Conservation (phyloP, 2,329 filamentous ascomycete species). For the Alternaria burnsii region DNA sequence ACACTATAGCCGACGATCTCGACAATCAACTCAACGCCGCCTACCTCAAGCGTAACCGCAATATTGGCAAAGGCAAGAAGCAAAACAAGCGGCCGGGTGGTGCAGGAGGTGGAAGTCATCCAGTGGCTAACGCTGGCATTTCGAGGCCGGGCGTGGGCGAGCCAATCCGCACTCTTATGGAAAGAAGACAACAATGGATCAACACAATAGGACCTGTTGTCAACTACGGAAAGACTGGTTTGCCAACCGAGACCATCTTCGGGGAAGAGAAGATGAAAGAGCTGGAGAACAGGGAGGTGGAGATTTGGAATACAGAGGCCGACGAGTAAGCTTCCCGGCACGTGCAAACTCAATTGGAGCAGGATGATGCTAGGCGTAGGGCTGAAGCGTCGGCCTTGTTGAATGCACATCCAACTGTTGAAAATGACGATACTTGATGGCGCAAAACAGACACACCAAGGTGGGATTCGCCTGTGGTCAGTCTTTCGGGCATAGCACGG, state of each 20-base stretch:
- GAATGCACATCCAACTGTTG: not conserved
- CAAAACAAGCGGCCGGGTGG: constrained; percentile 79
- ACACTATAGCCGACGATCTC: constrained; percentile 94
- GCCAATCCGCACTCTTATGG: constrained; percentile 90
- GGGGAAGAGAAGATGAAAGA: constrained; percentile 75
- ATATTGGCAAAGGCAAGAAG: constrained; percentile 93
- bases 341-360: not conserved
- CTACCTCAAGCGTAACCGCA: constrained; percentile 94
- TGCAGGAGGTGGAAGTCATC: constrained; percentile 74
- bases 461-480: not conserved
- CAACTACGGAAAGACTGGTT: constrained; percentile 78
- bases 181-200: constrained; percentile 87
- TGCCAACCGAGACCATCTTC: constrained; percentile 82
- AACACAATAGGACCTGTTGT: constrained; percentile 91
- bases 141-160: constrained; percentile 77
- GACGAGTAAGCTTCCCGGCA: constrained; percentile 62
- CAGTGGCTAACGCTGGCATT: constrained; percentile 50
- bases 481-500: not conserved
- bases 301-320: constrained; percentile 79
- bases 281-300: constrained; percentile 77
- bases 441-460: not conserved
- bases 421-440: not conserved
- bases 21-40: constrained; percentile 94
- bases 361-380: not conserved
- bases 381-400: not conserved